Evolutionary conservation across 495 filamentous ascomycete genomes (phyloP), one percentile per base, ranked within the genome.

Genomic region (Aspergillus egyptiacus): DNA sequence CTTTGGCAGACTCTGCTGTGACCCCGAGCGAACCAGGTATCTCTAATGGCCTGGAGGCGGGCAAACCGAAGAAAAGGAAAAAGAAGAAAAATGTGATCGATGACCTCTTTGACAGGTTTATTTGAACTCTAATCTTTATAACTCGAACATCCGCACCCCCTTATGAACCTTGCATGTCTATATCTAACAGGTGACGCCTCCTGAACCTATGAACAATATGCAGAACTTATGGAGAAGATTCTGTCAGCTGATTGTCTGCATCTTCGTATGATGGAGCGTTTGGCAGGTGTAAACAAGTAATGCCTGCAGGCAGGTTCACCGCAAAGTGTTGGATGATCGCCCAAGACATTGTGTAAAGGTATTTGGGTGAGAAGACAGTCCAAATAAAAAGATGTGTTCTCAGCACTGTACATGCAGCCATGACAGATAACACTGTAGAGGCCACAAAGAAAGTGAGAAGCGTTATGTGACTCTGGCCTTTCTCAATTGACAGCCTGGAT

Each of bases 341-440:
- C 94, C 94, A 99, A 15, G 83, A 89, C 68, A 94, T 82, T 40
- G 78, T 83, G 63, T 93, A 97, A 54, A 99, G 66, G 68, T 89
- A 99, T 66, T 97, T 99, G 3, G 94, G 94, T 42, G 85, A 90
- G 66, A 99, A 99, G 23, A 99, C 94, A 0, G 90, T 97, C 94
- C 94, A 99, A 46, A 99, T 87, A 67, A 99, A 99, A 52, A 99
- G 68, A 73, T 99, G 94, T 34, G 84, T 86, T 57, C 93, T 73
- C 59, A 97, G 60, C 9, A 76, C 69, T 49, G 87, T 88, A 62
- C 94, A 99, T 23, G 94, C 89, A 20, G 75, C 80, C 89, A 96
- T 96, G 7, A 96, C 87, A 25, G 79, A 84, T 14, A 80, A 64
- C 45, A 85, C 63, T 18, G 75, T 75, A 2, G 67, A 63, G 6